Percentiles rank a stretch among this genome's conserved stretches.
phyloP scores from a whole-genome alignment of 2,329 filamentous ascomycete genomes.

The Penicillium expansum region DNA sequence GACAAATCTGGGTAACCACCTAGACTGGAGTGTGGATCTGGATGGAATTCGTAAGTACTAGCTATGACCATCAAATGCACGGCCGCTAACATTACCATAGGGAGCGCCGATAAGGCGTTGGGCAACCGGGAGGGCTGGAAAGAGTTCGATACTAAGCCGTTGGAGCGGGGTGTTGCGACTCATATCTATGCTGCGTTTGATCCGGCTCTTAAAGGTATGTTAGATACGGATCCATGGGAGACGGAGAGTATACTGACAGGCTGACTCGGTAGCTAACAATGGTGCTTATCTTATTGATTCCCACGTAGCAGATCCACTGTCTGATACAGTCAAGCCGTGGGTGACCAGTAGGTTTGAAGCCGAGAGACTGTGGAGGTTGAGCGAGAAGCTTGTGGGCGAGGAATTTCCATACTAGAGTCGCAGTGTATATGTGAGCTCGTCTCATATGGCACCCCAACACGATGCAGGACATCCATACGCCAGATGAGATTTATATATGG shows the following conservation, averaged over 20 bases:
- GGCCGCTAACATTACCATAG: background rate
- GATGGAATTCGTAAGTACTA: constrained; percentile 12
- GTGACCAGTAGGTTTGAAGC: constrained; percentile 31
- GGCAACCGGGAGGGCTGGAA: constrained; percentile 23
- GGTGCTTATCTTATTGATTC: constrained; percentile 45
- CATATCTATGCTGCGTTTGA: constrained; percentile 37
- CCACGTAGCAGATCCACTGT: constrained; percentile 39
- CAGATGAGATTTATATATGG: background rate
- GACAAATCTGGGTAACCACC: constrained; percentile 22
- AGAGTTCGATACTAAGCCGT: constrained; percentile 20
- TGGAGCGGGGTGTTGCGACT: constrained; percentile 32
- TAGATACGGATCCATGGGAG: background rate
- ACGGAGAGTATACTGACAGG: background rate
- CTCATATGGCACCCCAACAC: no score
- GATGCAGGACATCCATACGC: no score
- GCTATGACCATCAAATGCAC: background rate
- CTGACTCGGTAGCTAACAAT: constrained; percentile 24
- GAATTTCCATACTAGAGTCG: constrained; percentile 32
- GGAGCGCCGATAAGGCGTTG: constrained; percentile 9
- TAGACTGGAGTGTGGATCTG: constrained; percentile 19
- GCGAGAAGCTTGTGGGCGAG: constrained; percentile 45
- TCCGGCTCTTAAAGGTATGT: constrained; percentile 21
- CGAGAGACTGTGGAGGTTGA: constrained; percentile 47
- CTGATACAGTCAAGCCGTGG: constrained; percentile 31
- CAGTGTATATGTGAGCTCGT: background rate